Percentiles rank a stretch among this genome's conserved stretches.
Evolutionary conservation across 2,329 filamentous ascomycete species (phyloP).

Genomic region (Stagonosporopsis tanaceti): DNA sequence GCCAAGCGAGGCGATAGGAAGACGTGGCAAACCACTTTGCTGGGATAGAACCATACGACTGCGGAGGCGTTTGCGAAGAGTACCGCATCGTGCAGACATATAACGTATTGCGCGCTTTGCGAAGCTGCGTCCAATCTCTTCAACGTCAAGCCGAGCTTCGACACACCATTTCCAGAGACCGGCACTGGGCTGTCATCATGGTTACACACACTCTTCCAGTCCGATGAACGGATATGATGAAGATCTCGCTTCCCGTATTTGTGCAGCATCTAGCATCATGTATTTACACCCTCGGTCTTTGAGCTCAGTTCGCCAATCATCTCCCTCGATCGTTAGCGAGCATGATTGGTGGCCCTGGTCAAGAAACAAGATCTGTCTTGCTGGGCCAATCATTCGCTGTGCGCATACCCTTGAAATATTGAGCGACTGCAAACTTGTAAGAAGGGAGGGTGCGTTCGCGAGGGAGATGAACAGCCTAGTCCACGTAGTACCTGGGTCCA

Average conservation of each 20-base stretch:
- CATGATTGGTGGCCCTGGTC: not conserved
- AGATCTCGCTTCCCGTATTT: not conserved
- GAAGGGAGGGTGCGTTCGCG: not conserved
- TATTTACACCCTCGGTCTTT: not conserved
- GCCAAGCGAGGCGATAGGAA: not conserved
- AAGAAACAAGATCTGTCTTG: not conserved
- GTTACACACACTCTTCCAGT: not conserved
- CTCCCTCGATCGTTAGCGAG: not conserved
- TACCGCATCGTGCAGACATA: too few relatives aligned
- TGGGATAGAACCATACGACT: too few relatives aligned
- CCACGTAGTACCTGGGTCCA: not conserved
- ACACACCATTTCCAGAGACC: too few relatives aligned
- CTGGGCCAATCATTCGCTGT: not conserved
- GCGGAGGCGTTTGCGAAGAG: too few relatives aligned
- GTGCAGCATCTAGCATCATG: not conserved
- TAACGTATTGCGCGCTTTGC: too few relatives aligned
- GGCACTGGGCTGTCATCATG: not conserved
- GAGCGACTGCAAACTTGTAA: not conserved
- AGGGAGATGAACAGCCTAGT: not conserved
- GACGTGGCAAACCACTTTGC: not conserved
- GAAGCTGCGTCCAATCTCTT: too few relatives aligned
- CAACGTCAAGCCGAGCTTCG: too few relatives aligned
- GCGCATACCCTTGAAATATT: not conserved
- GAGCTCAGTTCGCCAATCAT: not conserved
- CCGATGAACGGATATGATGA: constrained; percentile 1